Conservation (phyloP, 805 yeast species). For the Middelhovenomyces tepae region DNA sequence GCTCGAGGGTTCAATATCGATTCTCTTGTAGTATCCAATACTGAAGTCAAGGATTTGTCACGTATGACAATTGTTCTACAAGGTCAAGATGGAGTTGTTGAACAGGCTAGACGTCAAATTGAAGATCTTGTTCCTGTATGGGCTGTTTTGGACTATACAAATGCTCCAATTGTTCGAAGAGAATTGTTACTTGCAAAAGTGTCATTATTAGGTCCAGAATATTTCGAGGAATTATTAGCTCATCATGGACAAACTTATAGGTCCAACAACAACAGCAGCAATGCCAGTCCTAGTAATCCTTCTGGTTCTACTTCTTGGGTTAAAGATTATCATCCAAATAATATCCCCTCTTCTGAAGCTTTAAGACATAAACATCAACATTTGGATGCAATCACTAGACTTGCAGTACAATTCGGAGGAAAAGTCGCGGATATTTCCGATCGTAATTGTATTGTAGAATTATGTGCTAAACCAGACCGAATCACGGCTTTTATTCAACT, state of each 20-base stretch:
- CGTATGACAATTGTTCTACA: slow-evolving; percentile 93
- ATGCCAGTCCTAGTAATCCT: slow-evolving; percentile 27
- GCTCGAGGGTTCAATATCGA: slow-evolving; percentile 98
- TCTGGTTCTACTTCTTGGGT: slow-evolving; percentile 25
- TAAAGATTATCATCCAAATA: slow-evolving; percentile 70
- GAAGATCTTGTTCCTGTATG: slow-evolving; percentile 98
- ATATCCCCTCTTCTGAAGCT: slow-evolving; percentile 83
- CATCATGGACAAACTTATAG: slow-evolving; percentile 51
- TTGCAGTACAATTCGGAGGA: slow-evolving; percentile 87
- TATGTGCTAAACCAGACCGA: slow-evolving; percentile 88
- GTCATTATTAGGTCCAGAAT: slow-evolving; percentile 94
- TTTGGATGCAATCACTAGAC: slow-evolving; percentile 70
- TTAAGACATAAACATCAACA: slow-evolving; percentile 90
- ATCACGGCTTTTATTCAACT: slow-evolving; percentile 78
- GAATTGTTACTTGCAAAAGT: slow-evolving; percentile 88
- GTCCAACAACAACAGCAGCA: too few species aligned
- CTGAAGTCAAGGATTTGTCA: slow-evolving; percentile 90
- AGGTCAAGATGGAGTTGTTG: slow-evolving; percentile 94
- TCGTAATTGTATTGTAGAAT: slow-evolving; percentile 88
- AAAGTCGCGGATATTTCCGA: slow-evolving; percentile 85
- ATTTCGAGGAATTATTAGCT: slow-evolving; percentile 86
- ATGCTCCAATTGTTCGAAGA: slow-evolving; percentile 81
- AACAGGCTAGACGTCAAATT: slow-evolving; percentile 96
- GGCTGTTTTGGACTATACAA: slow-evolving; percentile 91
- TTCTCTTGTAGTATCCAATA: slow-evolving; percentile 91